Evolutionary conservation across 495 filamentous ascomycete genomes (phyloP), one percentile per base, ranked within the genome.

Genomic region (Staphylotrichum tortipilum): DNA sequence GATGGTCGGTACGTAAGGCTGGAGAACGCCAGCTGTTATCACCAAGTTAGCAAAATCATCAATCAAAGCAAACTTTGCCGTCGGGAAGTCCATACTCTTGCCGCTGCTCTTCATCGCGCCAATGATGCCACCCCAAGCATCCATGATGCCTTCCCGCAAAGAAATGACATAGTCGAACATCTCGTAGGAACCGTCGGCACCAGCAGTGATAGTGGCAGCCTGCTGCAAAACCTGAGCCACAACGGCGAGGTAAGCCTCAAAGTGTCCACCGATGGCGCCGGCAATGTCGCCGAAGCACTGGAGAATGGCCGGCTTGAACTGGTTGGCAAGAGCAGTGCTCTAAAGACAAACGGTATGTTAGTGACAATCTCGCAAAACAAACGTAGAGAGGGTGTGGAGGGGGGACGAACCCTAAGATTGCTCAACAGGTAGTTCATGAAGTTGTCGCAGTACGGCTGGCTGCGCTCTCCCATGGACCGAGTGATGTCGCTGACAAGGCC

Each of bases 251-350:
- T 98, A 98, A 4, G 83, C 86, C 68, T 95, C 87, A 56, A 97
- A 98, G 53, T 89, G 79, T 12, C 84, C 86, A 48, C 87, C 82
- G 68, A 98, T 98, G 37, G 92, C 92, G 63, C 91, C 87, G 47
- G 94, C 91, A 68, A 97, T 95, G 66, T 98, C 92, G 47, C 92
- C 94, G 64, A 98, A 98, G 60, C 88, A 95, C 66, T 97, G 91
- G 17, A 98, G 78, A 50, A 98, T 97, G 12, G 94, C 90, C 28
- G 92, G 92, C 76, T 96, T 96, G 68, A 97, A 92, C 66, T 95
- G 89, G 67, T 97, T 95, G 53, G 88, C 86, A 21, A 94, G 79
- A 28, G 79, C 74, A 41, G 79, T 77, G 68, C 78, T 83, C 77
- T 82, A 54, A 29, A 50, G 53, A 8, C 14, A 38, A 51, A 52